Evolutionary conservation across 2,329 filamentous ascomycete genomes (phyloP).

Genomic region (Botryotinia calthae): DNA sequence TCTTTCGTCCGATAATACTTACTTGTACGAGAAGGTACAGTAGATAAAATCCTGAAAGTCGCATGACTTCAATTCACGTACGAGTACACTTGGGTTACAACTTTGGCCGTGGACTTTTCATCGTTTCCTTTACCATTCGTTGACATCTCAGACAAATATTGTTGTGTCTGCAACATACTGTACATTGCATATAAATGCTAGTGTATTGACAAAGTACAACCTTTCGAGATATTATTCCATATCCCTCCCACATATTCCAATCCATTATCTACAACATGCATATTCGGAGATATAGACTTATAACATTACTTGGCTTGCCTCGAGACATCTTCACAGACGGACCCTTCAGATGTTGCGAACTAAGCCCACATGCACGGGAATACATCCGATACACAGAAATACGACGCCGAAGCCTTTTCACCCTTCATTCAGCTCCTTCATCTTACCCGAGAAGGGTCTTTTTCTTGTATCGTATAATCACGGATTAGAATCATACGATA

Average conservation of each 20-base stretch:
- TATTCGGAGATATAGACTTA: not conserved
- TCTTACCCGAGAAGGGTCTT: not conserved
- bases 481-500: not conserved
- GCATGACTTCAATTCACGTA: conserved; percentile 17
- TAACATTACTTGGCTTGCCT: not conserved
- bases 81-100: not conserved
- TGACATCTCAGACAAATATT: conserved; percentile 3
- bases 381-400: conserved; percentile 4
- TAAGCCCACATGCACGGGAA: not conserved
- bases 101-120: not conserved
- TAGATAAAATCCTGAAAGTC: conserved; percentile 7
- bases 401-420: not conserved
- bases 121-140: not conserved
- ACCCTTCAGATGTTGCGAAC: not conserved
- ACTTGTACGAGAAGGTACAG: not conserved
- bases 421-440: conserved; percentile 1
- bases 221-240: not conserved
- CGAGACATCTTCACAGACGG: not conserved
- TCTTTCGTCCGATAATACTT: conserved; percentile 16
- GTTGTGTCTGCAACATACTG: conserved; percentile 4
- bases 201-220: not conserved
- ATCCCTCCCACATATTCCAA: not conserved
- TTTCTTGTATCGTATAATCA: not conserved
- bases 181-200: not conserved
- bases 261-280: not conserved